Base-by-base conservation (phyloP, 208 protist species). In the Leishmania amazonensis region DNA sequence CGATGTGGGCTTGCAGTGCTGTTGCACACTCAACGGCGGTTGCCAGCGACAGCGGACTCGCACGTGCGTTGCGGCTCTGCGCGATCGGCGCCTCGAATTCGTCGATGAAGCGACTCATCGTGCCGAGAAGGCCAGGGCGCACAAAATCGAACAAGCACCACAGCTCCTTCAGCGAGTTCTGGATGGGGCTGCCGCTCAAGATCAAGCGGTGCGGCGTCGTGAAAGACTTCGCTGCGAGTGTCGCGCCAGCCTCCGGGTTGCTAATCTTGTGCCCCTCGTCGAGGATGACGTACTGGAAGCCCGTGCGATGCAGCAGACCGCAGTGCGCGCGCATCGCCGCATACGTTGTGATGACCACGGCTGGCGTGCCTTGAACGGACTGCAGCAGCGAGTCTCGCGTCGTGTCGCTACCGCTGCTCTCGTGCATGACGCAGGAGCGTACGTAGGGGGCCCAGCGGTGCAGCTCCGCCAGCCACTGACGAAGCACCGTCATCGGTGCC, bases 121-220 rank as follows among this genome's bases (percentile, higher is more conserved):
- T 96, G 74, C 54, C 98, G 1, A 99, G 91, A 40, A 98, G 88
- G 9, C 99, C 99, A 2, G 99, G 99, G 65, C 93, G 96, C 19
- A 99, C 95, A 93, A 99, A 99, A 87, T 99, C 99, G 89, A 99
- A 99, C 15, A 99, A 83, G 47, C 98, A 99, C 99, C 99, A 99
- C 60, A 99, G 90, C 90, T 99, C 99, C 73, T 93, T 96, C 31
- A 99, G 90, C 71, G 98, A 98, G 91, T 99, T 99, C 85, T 99
- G 99, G 51, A 99, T 99, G 4, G 99, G 99, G 45, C 95, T 98
- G 13, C 99, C 99, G 7, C 93, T 97, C 8, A 99, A 83, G 77
- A 99, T 97, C 28, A 99, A 65, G 3, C 99, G 88, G 77, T 99
- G 97, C 28, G 90, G 90, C 38, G 98, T 99, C 42, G 96, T 81